Evolutionary conservation across 2,329 filamentous ascomycete genomes (phyloP), one percentile per base, ranked within the genome.

Genomic region (Clarireedia paspali): DNA sequence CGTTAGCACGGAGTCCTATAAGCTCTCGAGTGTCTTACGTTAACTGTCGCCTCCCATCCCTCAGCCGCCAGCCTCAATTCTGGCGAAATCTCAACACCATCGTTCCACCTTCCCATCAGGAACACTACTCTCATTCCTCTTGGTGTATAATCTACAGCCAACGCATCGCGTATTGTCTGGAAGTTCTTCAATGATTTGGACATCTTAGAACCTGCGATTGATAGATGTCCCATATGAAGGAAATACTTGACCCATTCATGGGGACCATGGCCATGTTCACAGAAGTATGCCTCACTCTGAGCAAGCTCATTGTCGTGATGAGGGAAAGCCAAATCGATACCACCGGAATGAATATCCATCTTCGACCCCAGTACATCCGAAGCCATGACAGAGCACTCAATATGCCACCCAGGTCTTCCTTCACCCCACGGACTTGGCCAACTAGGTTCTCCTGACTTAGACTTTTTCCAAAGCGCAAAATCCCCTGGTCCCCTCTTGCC

Each of bases 171-270:
- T 60, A 97, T 95, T 0, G 92, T 96, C 42, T 90, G 90, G 71
- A 96, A 96, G 71, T 96, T 97, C 75, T 97, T 96, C 56, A 97
- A 73, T 15, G 85, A 90, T 72, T 97, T 97, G 56, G 87, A 92
- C 92, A 97, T 97, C 71, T 97, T 97, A 23, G 85, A 89, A 0
- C 92, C 91, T 26, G 87, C 83, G 56, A 97, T 96, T 5, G 85
- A 87, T 48, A 96, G 73, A 69, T 97, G 92, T 0, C 92, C 92
- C 87, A 95, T 96, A 68, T 96, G 92, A 15, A 96, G 69, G 73
- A 96, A 97, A 73, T 96, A 95, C 15, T 55, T 55, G 7, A 55
- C 47, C 53, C 53, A 55, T 24, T 55, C 53, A 7, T 55, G 53
- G 14, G 53, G 53, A 12, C 53, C 53, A 45, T 55, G 38, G 15